Evolutionary conservation across 306 rosid genomes (phyloP).

Genomic region (Cucurbita pepo): DNA sequence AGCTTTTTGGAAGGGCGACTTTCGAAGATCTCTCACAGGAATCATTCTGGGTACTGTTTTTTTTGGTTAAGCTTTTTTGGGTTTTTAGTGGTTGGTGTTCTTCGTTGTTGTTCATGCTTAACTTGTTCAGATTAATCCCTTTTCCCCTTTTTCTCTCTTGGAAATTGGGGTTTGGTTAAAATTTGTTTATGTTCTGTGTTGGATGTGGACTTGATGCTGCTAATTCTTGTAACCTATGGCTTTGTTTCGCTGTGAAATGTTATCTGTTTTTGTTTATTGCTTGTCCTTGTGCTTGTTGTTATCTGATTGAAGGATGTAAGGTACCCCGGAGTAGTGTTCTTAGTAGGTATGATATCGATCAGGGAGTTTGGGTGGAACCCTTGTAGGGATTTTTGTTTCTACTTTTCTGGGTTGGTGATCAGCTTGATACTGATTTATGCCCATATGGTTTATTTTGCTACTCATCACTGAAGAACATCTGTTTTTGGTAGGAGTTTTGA

Average conservation of each 20-base stretch:
- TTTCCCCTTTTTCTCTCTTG: neutral
- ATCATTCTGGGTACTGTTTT: neutral
- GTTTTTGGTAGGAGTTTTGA: neutral
- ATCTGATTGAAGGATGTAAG: neutral
- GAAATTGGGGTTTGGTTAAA: conserved; percentile 4
- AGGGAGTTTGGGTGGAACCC: neutral
- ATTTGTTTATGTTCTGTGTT: neutral
- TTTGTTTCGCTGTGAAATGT: neutral
- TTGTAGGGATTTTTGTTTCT: neutral
- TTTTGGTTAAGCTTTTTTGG: neutral
- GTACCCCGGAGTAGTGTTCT: neutral
- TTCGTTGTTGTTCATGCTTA: neutral
- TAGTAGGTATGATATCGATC: neutral
- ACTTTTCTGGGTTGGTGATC: neutral
- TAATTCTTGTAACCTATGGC: neutral
- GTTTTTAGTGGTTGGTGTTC: neutral
- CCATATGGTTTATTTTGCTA: neutral
- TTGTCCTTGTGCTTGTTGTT: neutral
- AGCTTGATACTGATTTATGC: neutral
- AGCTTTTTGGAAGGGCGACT: neutral
- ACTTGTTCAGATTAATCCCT: neutral
- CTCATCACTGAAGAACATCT: neutral
- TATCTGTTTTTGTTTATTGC: neutral
- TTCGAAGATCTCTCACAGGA: too few species aligned
- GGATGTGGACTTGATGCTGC: neutral